Percentiles rank a stretch among this genome's conserved stretches.
phyloP scores from a whole-genome alignment of 345 rosid species.

The Sapria himalayana region DNA sequence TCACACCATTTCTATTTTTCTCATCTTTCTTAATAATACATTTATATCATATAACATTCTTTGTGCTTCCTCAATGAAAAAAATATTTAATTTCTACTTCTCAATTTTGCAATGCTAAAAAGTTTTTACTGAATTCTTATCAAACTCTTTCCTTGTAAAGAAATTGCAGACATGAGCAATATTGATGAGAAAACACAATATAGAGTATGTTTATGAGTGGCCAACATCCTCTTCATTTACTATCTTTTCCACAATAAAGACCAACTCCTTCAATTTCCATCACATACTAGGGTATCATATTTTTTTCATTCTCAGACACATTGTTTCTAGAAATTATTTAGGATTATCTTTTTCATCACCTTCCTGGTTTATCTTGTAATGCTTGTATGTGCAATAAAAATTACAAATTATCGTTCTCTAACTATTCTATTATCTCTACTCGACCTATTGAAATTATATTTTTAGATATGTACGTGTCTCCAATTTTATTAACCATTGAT shows the following conservation, averaged over 20 bases:
- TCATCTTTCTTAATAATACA: background rate
- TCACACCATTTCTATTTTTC: background rate
- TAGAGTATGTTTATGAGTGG: too few species aligned
- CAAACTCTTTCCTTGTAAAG: background rate
- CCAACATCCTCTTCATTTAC: background rate
- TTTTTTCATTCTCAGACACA: background rate
- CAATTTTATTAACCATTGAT: too few species aligned
- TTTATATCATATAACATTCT: background rate
- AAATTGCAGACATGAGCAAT: too few species aligned
- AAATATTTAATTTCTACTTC: background rate
- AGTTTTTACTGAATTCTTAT: background rate
- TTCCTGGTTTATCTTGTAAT: background rate
- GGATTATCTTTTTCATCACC: background rate
- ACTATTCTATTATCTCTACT: background rate
- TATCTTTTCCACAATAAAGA: background rate
- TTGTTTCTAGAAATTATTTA: background rate
- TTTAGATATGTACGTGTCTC: too few species aligned
- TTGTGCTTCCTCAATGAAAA: too few species aligned
- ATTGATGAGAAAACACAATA: too few species aligned
- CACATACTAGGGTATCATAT: background rate
- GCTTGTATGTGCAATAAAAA: background rate
- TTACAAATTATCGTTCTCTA: too few species aligned
- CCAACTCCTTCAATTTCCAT: too few species aligned
- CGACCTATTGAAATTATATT: background rate
- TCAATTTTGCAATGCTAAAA: background rate